Evolutionary conservation across 2,329 filamentous ascomycete genomes (phyloP).

Genomic region (Alternaria arborescens): DNA sequence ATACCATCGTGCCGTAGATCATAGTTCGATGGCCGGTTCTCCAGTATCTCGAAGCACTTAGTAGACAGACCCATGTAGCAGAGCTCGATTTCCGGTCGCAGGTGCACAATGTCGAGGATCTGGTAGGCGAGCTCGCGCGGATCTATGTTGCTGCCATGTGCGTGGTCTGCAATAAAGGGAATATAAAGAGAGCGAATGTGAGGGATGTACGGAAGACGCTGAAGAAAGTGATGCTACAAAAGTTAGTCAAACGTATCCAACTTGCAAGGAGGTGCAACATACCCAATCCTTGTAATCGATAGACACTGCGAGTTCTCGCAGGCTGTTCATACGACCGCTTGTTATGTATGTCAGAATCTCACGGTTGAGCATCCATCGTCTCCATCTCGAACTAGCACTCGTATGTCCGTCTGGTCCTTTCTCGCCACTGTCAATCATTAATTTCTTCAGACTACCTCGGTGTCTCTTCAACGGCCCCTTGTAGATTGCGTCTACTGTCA

Average conservation of each 20-base stretch:
- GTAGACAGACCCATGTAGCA: constrained; percentile 79
- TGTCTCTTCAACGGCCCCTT: constrained; percentile 75
- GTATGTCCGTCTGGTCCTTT: constrained; percentile 57
- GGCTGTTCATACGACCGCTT: constrained; percentile 75
- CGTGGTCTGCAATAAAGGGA: constrained; percentile 70
- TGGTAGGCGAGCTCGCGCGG: constrained; percentile 77
- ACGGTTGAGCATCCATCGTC: constrained; percentile 74
- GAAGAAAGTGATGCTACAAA: constrained; percentile 76
- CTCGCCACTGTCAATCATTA: constrained; percentile 76
- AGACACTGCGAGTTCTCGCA: constrained; percentile 75
- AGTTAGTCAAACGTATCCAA: constrained; percentile 17
- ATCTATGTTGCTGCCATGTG: constrained; percentile 64
- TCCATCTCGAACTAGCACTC: constrained; percentile 60
- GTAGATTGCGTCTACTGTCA: constrained; percentile 76
- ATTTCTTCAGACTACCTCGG: constrained; percentile 72
- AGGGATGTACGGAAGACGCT: constrained; percentile 74
- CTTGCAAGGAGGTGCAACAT: constrained; percentile 44
- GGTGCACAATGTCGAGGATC: constrained; percentile 78
- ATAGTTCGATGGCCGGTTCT: constrained; percentile 63
- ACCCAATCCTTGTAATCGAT: constrained; percentile 83
- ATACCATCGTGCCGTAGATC: constrained; percentile 46
- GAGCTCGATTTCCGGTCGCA: constrained; percentile 77
- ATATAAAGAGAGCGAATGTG: constrained; percentile 77
- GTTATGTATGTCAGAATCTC: constrained; percentile 77
- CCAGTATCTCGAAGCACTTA: constrained; percentile 85